Percentiles rank a stretch among this genome's conserved stretches.
phyloP scores from a whole-genome alignment of 2,329 filamentous ascomycete species.

The Penicillium capsulatum region DNA sequence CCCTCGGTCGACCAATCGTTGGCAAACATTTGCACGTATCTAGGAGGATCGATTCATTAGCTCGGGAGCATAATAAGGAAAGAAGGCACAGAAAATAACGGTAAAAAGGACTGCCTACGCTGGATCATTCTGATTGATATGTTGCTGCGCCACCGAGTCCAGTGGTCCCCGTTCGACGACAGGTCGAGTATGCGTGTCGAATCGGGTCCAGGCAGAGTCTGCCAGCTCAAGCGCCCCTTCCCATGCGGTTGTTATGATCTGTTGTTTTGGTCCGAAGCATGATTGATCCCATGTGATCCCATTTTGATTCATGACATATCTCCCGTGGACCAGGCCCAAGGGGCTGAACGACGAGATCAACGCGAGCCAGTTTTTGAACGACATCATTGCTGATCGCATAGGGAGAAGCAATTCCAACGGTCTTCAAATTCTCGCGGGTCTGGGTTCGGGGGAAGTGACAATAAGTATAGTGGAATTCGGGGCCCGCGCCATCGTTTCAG shows the following conservation, averaged over 20 bases:
- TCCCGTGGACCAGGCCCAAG: too few relatives aligned
- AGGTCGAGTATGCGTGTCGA: background rate
- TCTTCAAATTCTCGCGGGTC: too few relatives aligned
- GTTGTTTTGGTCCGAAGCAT: background rate
- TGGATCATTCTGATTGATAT: background rate
- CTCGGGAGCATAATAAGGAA: background rate
- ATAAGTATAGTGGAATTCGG: too few relatives aligned
- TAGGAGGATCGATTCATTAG: background rate
- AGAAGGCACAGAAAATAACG: too few relatives aligned
- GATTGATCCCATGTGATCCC: background rate
- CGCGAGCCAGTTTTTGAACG: too few relatives aligned
- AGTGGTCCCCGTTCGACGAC: background rate
- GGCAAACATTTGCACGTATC: background rate
- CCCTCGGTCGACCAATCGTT: background rate
- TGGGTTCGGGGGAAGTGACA: too few relatives aligned
- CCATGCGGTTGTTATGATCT: background rate
- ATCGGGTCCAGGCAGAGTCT: background rate
- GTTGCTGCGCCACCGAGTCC: background rate
- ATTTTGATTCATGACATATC: background rate
- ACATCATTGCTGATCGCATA: too few relatives aligned
- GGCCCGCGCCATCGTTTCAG: too few relatives aligned
- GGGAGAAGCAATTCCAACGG: too few relatives aligned
- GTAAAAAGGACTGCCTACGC: too few relatives aligned
- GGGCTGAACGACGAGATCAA: too few relatives aligned
- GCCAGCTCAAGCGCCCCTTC: background rate